phyloP scores from a whole-genome alignment of 2,329 filamentous ascomycete species.

The Colletotrichum sp. region DNA sequence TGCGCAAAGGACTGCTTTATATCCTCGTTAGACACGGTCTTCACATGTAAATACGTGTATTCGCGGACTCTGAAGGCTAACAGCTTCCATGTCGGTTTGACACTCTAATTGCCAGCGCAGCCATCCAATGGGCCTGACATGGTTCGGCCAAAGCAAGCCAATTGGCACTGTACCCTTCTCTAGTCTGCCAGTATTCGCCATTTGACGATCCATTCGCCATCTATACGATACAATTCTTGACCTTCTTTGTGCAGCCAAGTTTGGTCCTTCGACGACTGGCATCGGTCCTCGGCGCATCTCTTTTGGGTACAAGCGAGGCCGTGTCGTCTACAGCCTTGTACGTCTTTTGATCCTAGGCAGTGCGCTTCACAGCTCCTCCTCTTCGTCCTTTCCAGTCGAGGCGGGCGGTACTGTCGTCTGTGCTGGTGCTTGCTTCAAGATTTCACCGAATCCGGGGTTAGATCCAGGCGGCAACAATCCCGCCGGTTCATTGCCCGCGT shows the following conservation, averaged over 20 bases:
- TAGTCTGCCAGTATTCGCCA: neutral
- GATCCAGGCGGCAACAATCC: neutral
- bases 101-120: neutral
- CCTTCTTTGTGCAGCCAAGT: neutral
- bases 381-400: neutral
- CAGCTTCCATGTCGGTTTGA: neutral
- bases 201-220: neutral
- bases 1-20: neutral
- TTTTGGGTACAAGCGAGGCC: neutral
- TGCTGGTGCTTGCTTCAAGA: neutral
- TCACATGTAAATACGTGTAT: neutral
- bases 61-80: neutral
- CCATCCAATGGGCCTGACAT: neutral
- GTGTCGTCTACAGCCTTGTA: neutral
- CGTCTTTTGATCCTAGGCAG: neutral
- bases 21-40: neutral
- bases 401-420: neutral
- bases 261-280: neutral
- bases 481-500: neutral
- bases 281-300: neutral
- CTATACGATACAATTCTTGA: neutral
- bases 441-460: neutral
- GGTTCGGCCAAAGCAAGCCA: neutral
- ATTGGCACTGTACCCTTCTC: neutral
- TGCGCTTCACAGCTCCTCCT: slow-evolving; percentile 12